Evolutionary conservation across 768 basidiomycete genomes (phyloP), one percentile per base, ranked within the genome.

Genomic region (Pisolithus microcarpus): DNA sequence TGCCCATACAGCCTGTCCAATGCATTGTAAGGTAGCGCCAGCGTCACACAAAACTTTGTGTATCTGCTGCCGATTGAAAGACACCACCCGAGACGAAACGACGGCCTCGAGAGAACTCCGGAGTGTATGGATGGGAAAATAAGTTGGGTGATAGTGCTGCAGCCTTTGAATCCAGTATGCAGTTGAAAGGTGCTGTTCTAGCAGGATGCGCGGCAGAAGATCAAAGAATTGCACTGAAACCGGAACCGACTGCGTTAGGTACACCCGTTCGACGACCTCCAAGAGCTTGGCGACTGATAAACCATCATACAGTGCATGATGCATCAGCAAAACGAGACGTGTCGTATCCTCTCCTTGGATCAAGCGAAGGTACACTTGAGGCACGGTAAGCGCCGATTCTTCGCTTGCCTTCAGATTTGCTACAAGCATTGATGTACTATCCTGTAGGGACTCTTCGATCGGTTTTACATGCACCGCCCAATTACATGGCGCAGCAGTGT

Each of bases 271-370:
- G 2, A 77, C 61, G 24, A 59, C 48, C 10, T 64, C 52, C 11
- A 75, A 52, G 7, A 77, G 62, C 24, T 58, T 62, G n/a, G 59
- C 60, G 16, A 76, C 55, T 10, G 76, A 73, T 24, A 71, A 43
- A 10, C 76, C 76, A 51, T 77, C 76, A 50, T 77, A 77, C 18
- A 77, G 52, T 3, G 75, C 73, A 55, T 77, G 76, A 55, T 77
- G 76, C 63, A 77, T 67, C 38, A 69, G 65, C 3, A 78, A 53
- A 11, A 74, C 68, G 5, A 78, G 59, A 31, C 49, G 46, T 37
- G 49, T 43, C 34, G 43, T 31, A 10, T 13, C 39, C 15, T 42
- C 26, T 16, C 50, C 43, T 8, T 45, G 51, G 43, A 61, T 38
- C 19, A 60, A 26, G 30, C 60, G 53, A 48, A 59, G 65, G 66